Percentiles rank a stretch among this genome's conserved stretches.
phyloP scores from a whole-genome alignment of 306 rosid species.

The Cotoneaster glaucophyllus region DNA sequence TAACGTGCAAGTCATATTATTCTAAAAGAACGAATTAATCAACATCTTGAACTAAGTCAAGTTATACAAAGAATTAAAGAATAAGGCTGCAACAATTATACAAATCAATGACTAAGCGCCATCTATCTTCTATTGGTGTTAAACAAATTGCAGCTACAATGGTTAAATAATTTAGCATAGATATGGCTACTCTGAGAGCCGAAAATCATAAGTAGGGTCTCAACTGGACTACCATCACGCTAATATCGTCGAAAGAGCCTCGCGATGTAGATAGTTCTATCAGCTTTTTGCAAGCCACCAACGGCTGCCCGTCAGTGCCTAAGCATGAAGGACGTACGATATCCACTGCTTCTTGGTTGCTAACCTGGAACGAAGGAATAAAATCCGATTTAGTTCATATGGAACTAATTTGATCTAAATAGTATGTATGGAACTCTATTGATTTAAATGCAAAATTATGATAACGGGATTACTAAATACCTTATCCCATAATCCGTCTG shows the following conservation, averaged over 20 bases:
- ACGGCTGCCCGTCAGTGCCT: constrained; percentile 39
- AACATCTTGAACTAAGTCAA: constrained; percentile 2
- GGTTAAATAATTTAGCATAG: constrained; percentile 11
- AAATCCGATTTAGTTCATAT: constrained; percentile 8
- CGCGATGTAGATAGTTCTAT: constrained; percentile 64
- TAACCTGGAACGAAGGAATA: constrained; percentile 47
- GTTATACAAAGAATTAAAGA: constrained; percentile 7
- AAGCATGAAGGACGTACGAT: constrained; percentile 47
- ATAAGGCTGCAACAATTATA: constrained; percentile 8
- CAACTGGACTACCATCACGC: constrained; percentile 71
- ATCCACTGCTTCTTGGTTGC: constrained; percentile 90
- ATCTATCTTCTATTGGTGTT: background rate
- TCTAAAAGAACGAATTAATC: constrained; percentile 6
- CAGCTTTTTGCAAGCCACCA: constrained; percentile 79
- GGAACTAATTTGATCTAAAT: background rate
- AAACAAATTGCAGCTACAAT: background rate
- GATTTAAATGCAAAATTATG: background rate
- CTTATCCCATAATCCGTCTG: constrained; percentile 98
- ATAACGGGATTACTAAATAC: constrained; percentile 15
- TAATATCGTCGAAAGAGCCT: constrained; percentile 77
- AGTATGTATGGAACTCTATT: background rate
- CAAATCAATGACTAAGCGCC: background rate
- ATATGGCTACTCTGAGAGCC: constrained; percentile 1
- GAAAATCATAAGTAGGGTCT: constrained; percentile 41
- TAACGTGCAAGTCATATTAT: background rate